Evolutionary conservation across 2,329 filamentous ascomycete genomes (phyloP).

Genomic region (Aspergillus neotritici): DNA sequence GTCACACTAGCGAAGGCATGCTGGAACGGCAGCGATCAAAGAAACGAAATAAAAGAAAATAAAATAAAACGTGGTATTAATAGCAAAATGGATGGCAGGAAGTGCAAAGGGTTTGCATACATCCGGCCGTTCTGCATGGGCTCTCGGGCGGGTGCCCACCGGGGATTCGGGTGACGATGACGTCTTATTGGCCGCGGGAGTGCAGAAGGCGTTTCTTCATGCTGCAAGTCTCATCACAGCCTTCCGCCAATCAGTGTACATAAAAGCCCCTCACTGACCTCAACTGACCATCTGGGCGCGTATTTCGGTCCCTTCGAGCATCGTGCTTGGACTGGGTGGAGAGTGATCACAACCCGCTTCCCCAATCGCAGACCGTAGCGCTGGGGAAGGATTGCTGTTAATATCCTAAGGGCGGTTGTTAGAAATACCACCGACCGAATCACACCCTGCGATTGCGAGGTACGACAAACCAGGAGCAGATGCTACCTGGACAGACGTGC

Average conservation of each 20-base stretch:
- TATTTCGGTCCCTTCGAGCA: slow-evolving; percentile 6
- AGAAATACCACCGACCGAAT: neutral
- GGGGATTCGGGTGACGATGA: neutral
- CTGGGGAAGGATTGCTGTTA: slow-evolving; percentile 2
- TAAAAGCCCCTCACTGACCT: slow-evolving; percentile 5
- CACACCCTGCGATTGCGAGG: neutral
- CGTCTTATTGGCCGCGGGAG: slow-evolving; percentile 10
- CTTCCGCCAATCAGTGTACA: slow-evolving; percentile 12
- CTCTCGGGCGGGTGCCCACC: neutral
- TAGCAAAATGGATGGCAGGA: neutral
- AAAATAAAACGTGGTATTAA: neutral
- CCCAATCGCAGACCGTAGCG: slow-evolving; percentile 2
- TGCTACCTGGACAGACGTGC: too few relatives aligned
- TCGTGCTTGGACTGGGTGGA: neutral
- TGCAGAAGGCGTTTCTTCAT: slow-evolving; percentile 21
- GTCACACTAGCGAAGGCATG: neutral
- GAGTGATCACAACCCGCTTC: neutral
- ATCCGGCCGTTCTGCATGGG: slow-evolving; percentile 3
- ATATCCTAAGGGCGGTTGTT: neutral
- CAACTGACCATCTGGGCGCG: slow-evolving; percentile 17
- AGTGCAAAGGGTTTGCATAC: neutral
- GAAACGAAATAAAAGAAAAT: too few relatives aligned
- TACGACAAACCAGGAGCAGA: too few relatives aligned
- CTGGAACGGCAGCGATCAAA: neutral
- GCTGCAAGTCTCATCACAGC: slow-evolving; percentile 21